Base-by-base conservation (phyloP, 257 asterid genomes). In the Catharanthus roseus region DNA sequence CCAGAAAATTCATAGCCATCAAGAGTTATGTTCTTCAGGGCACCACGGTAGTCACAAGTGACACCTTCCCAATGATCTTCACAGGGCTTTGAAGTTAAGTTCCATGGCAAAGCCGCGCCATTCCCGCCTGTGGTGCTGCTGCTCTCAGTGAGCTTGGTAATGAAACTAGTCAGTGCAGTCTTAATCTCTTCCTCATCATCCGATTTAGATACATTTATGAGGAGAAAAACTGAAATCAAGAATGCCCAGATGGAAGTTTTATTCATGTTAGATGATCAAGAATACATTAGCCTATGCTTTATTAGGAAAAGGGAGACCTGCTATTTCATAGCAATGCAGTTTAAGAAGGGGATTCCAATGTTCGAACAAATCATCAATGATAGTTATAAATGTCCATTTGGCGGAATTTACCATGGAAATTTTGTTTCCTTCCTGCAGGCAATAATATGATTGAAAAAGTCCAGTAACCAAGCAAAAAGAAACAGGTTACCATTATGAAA, bases 21-120 rank as follows among this genome's bases (percentile, higher is more conserved):
- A 6, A 88, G 90, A 33, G 68, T 50, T 62, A 88, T 81, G 45
- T 64, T 61, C 73, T 67, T 65, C 58, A 86, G 84, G 0, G 65
- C 28, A 8, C 65, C 58, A 36, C 69, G 57, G 1, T 21, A 9
- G 44, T 81, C 82, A 39, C 95, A 86, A 0, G 65, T 66, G 71
- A 88, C 65, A 33, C 95, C 95, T 10, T 38, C 68, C 95, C 92
- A 88, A 0, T 38, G 36, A 26, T 47, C 78, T 55, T 42, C 0
- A 68, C 74, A 74, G 34, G 78, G 78, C 4, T 58, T 18, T 2
- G 92, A 86, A 67, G 85, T 61, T 13, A 75, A 50, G 57, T 85
- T 86, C 96, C 96, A 89, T 5, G 83, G 88, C 6, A 49, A 50
- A 69, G 23, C 44, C 11, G 79, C 77, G 55, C 60, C 74, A 19